Base-by-base conservation (phyloP, 2,329 filamentous ascomycete genomes). In the Thelonectria olida region DNA sequence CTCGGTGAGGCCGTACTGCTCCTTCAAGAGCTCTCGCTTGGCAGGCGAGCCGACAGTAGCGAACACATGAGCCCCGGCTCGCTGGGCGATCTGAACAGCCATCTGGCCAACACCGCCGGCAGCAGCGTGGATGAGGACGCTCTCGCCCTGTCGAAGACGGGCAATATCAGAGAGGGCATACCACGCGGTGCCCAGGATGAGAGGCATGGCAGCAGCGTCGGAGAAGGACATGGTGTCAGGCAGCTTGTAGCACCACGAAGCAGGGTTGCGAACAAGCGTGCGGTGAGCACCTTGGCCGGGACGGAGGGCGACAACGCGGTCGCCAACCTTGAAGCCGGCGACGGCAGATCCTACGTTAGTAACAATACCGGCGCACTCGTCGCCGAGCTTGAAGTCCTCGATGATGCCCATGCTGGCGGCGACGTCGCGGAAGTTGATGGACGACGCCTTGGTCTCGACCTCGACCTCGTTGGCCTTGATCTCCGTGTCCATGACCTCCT, bases 231-330 rank as follows among this genome's bases (percentile, higher is more conserved):
- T 58, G 49, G 22, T 41, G 15, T 62, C 59, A 5, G 54, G 59
- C n/a, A 62, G 49, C 27, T 65, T 65, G 38, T 59, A 59, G 51
- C 57, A 59, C 57, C 57, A 59, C 27, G 50, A 19, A n/a, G 69
- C 70, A 15, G 70, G 72, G 49, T 68, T 69, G 25, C 67, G 65
- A 53, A 75, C 72, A 2, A 75, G 63, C 5, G 71, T 76, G 5
- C 73, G 53, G 27, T 69, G 67, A 38, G 67, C 65, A 12, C 69
- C 56, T 12, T 59, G 57, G 15, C 57, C 50, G 49, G 50, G 57
- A n/a, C 57, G 57, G 22, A 54, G 51, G 13, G 57, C 50, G 8
- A 59, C 57, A n/a, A 54, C 48, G 9, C 57, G 51, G 28, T 59
- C 57, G 22, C 57, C 54, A 15, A 54, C 15, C 38, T 54, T 38